Evolutionary conservation across 257 asterid species (phyloP).

Genomic region (Solanum virginianum): DNA sequence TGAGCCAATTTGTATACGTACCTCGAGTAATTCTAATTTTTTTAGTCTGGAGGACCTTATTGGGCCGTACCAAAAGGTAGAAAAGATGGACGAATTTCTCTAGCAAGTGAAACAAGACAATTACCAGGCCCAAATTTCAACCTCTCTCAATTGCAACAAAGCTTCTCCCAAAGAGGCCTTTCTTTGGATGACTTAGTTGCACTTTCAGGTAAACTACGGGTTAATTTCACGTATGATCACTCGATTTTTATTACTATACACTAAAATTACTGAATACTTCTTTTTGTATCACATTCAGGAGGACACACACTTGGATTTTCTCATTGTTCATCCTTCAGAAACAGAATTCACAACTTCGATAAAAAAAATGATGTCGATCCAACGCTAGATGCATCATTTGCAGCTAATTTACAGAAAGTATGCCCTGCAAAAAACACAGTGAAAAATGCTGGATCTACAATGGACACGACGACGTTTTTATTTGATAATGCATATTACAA

Average conservation of each 20-base stretch:
- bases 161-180: slow-evolving; percentile 76
- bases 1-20: not conserved
- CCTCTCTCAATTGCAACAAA: slow-evolving; percentile 58
- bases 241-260: not conserved
- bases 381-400: slow-evolving; percentile 40
- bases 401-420: slow-evolving; percentile 29
- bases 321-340: slow-evolving; percentile 77
- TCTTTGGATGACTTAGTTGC: slow-evolving; percentile 56
- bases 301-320: slow-evolving; percentile 89
- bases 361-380: slow-evolving; percentile 41
- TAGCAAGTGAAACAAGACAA: slow-evolving; percentile 40
- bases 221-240: not conserved
- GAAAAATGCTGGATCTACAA: slow-evolving; percentile 43
- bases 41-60: slow-evolving; percentile 68
- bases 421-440: slow-evolving; percentile 58
- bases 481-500: slow-evolving; percentile 68
- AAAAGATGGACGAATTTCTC: slow-evolving; percentile 66
- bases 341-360: slow-evolving; percentile 64
- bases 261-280: not conserved
- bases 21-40: not conserved
- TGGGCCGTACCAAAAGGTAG: slow-evolving; percentile 85
- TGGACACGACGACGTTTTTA: slow-evolving; percentile 50
- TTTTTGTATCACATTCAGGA: slow-evolving; percentile 22
- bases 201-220: slow-evolving; percentile 39
- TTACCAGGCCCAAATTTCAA: slow-evolving; percentile 67